Base-by-base conservation (phyloP, 176 grass and related monocot genomes). In the Oryza brachyantha region DNA sequence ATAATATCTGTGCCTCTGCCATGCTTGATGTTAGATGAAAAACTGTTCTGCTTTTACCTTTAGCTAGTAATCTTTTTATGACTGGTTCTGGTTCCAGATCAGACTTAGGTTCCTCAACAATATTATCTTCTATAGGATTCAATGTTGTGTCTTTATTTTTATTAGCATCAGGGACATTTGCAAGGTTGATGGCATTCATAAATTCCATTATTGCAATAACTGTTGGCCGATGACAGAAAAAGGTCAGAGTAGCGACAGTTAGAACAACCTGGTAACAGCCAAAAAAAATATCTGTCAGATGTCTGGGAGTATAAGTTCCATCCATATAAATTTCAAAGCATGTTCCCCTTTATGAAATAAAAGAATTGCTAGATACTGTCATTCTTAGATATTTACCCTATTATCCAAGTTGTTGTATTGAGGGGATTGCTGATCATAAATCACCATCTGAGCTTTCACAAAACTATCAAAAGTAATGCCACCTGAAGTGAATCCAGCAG, bases 11-110 rank as follows among this genome's bases (percentile, higher is more conserved):
- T 72, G 95, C 91, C 83, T 90, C 89, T 46, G 91, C 83, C 95
- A 97, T 97, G 83, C 89, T 94, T 61, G 91, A 81, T 66, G 95
- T 97, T 24, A 97, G 87, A 94, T 97, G 92, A 81, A 97, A 97
- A 87, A 97, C 84, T 84, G 86, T 82, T 88, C 91, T 88, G 76
- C 50, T 97, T 91, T 97, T 97, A 76, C 91, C 89, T 94, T 90
- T 94, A 81, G 79, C 83, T 70, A 97, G 59, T 69, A 97, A 86
- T 43, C 70, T 86, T 81, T 88, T 92, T 72, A 94, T 86, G 77
- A 77, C 71, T 68, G 85, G 87, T 48, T 83, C 83, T 52, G 80
- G 64, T 77, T 72, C 63, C 39, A 81, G n/a, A 86, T 59, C 42
- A 84, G 91, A 86, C 80, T 70, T 83, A 32, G 77, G 64, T 72